phyloP scores from a whole-genome alignment of 2,329 filamentous ascomycete genomes.

The Pestalotiopsis sp. region DNA sequence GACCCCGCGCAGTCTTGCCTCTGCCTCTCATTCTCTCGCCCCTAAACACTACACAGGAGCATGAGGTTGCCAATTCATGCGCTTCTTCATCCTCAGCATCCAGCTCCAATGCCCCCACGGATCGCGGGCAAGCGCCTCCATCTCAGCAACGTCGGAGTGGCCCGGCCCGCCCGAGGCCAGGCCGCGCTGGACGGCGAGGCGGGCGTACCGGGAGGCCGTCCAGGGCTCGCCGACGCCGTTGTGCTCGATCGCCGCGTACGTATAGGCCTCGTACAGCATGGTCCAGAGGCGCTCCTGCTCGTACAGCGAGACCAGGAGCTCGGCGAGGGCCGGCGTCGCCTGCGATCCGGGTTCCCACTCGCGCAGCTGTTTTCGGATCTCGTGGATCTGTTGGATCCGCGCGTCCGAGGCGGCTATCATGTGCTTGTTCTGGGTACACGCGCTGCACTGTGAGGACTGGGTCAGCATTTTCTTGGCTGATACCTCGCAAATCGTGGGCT shows the following conservation, averaged over 20 bases:
- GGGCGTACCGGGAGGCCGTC: slow-evolving; percentile 40
- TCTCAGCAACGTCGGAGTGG: slow-evolving; percentile 35
- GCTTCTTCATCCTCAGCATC: slow-evolving; percentile 35
- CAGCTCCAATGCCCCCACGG: slow-evolving; percentile 43
- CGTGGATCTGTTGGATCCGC: slow-evolving; percentile 37
- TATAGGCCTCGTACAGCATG: slow-evolving; percentile 36
- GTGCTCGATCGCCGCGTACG: slow-evolving; percentile 40
- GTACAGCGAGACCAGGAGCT: slow-evolving; percentile 40
- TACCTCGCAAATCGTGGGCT: background rate
- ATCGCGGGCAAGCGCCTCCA: slow-evolving; percentile 35
- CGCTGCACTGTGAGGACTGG: slow-evolving; percentile 29
- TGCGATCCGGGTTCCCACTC: slow-evolving; percentile 31
- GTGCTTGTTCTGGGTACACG: slow-evolving; percentile 34
- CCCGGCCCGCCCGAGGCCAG: slow-evolving; percentile 31
- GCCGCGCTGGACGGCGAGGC: slow-evolving; percentile 39
- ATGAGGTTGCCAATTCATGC: slow-evolving; percentile 30
- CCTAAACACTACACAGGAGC: background rate
- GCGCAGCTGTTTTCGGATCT: slow-evolving; percentile 31
- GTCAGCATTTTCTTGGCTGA: background rate
- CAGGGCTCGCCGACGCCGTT: slow-evolving; percentile 42
- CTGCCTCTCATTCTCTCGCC: too few species aligned
- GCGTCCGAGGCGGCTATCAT: slow-evolving; percentile 37
- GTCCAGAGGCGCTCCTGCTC: slow-evolving; percentile 42
- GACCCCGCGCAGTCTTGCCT: too few species aligned
- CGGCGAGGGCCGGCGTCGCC: slow-evolving; percentile 39